Conservation (phyloP, 2,329 filamentous ascomycete species). For the Alternaria metachromatica region DNA sequence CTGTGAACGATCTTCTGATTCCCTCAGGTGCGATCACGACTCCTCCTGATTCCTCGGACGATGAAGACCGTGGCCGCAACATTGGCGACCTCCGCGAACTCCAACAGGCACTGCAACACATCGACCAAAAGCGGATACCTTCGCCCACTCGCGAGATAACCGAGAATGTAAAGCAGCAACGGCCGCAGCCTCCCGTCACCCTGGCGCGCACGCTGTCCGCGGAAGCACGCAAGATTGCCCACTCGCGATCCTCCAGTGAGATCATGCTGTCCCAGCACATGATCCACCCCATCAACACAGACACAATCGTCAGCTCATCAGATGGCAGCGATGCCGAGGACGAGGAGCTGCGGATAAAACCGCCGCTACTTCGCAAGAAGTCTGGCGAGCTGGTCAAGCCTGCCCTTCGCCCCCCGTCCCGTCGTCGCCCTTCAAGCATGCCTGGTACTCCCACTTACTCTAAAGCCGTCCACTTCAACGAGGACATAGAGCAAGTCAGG, state of each 20-base stretch:
- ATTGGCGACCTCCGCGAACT: slow-evolving; percentile 67
- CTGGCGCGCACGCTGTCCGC: slow-evolving; percentile 53
- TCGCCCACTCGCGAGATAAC: slow-evolving; percentile 58
- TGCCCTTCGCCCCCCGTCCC: slow-evolving; percentile 80
- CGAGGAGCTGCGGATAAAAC: slow-evolving; percentile 69
- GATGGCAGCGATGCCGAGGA: slow-evolving; percentile 63
- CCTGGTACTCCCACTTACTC: slow-evolving; percentile 94
- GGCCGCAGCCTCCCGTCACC: slow-evolving; percentile 25
- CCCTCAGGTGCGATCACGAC: slow-evolving; percentile 87
- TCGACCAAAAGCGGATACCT: slow-evolving; percentile 69
- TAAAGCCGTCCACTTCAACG: slow-evolving; percentile 98
- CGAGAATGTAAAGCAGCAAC: slow-evolving; percentile 20
- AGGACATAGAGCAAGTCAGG: slow-evolving; percentile 92
- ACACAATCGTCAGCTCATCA: slow-evolving; percentile 53
- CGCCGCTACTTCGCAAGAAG: slow-evolving; percentile 97
- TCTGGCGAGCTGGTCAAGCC: slow-evolving; percentile 95
- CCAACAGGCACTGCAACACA: slow-evolving; percentile 81
- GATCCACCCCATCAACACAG: slow-evolving; percentile 51
- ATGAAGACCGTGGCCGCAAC: slow-evolving; percentile 70
- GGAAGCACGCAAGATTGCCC: slow-evolving; percentile 66
- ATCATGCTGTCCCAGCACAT: slow-evolving; percentile 57
- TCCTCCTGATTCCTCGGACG: slow-evolving; percentile 89
- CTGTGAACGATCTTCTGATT: slow-evolving; percentile 76
- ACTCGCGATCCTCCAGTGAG: slow-evolving; percentile 67
- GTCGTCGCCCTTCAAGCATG: slow-evolving; percentile 90